Conservation (phyloP, 148 eudicot species). For the Camellia lanceoleosa region DNA sequence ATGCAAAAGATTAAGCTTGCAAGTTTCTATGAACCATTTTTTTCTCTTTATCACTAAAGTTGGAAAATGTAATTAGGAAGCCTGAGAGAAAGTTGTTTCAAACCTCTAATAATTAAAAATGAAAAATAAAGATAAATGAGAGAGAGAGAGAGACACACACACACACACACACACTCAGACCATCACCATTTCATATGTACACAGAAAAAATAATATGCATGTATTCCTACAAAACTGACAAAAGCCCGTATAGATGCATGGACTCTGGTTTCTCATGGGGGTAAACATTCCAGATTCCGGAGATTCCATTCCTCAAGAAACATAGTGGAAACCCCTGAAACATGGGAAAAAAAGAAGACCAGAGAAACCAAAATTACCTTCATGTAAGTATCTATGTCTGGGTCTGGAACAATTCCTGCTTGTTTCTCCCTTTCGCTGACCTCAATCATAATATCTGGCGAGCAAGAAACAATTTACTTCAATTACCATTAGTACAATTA, state of each 20-base stretch:
- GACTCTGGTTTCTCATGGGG: not conserved
- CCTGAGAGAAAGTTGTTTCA: not conserved
- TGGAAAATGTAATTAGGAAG: not conserved
- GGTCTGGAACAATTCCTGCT: slow-evolving; percentile 74
- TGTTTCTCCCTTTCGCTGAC: slow-evolving; percentile 75
- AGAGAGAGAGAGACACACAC: not conserved
- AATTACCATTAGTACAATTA: not conserved
- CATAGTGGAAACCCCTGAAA: not conserved
- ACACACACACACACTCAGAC: not conserved
- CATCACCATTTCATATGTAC: not conserved
- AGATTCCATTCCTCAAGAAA: not conserved
- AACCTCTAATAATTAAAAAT: not conserved
- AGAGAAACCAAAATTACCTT: slow-evolving; percentile 42
- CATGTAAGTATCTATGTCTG: slow-evolving; percentile 74
- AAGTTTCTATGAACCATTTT: not conserved
- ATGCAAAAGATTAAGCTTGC: not conserved
- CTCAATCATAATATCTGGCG: slow-evolving; percentile 51
- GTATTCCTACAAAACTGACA: too few species aligned
- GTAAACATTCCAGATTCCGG: not conserved
- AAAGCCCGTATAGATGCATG: not conserved
- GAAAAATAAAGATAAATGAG: not conserved
- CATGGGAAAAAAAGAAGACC: too few species aligned
- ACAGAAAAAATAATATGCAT: not conserved
- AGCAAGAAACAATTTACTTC: not conserved
- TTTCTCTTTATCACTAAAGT: too few species aligned